phyloP scores from a whole-genome alignment of 2,329 filamentous ascomycete genomes.

The Colletotrichum incanum region DNA sequence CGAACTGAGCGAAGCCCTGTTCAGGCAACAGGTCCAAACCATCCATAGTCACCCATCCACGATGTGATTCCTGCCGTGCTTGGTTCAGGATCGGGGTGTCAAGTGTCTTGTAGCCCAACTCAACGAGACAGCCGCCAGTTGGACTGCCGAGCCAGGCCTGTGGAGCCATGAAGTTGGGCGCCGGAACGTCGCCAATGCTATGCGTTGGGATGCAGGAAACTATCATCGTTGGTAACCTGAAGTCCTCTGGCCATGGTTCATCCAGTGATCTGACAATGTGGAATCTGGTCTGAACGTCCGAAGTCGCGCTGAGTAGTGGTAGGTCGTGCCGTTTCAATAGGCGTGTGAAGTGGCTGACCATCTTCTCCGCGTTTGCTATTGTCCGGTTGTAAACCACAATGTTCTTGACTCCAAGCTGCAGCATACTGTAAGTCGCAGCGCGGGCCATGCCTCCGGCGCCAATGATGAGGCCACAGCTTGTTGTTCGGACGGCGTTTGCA shows the following conservation, averaged over 20 bases:
- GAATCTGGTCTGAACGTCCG: slow-evolving; percentile 61
- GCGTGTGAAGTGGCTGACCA: slow-evolving; percentile 80
- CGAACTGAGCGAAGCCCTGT: slow-evolving; percentile 86
- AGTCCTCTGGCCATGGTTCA: slow-evolving; percentile 76
- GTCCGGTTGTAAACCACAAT: slow-evolving; percentile 85
- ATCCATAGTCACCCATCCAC: slow-evolving; percentile 82
- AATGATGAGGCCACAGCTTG: slow-evolving; percentile 71
- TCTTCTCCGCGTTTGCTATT: slow-evolving; percentile 73
- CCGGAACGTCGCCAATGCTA: slow-evolving; percentile 73
- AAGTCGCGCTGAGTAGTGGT: slow-evolving; percentile 57
- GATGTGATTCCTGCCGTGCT: slow-evolving; percentile 71
- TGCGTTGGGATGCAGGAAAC: slow-evolving; percentile 84
- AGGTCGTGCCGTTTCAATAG: slow-evolving; percentile 62
- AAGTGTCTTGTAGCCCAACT: slow-evolving; percentile 82
- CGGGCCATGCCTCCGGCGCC: slow-evolving; percentile 84
- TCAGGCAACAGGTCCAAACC: slow-evolving; percentile 83
- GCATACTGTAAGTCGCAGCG: slow-evolving; percentile 83
- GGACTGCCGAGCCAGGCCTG: slow-evolving; percentile 78
- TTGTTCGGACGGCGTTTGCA: slow-evolving; percentile 74
- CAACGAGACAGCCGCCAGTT: slow-evolving; percentile 83
- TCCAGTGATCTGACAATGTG: slow-evolving; percentile 72
- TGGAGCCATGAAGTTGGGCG: slow-evolving; percentile 80
- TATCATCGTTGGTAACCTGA: slow-evolving; percentile 79
- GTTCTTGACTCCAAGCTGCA: slow-evolving; percentile 82
- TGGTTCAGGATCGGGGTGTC: slow-evolving; percentile 81